These are phyloP conservation scores for Buddleja alternifolia DNA, from an alignment of 257 asterid genomes.

Conservation along the genomic window DNA sequence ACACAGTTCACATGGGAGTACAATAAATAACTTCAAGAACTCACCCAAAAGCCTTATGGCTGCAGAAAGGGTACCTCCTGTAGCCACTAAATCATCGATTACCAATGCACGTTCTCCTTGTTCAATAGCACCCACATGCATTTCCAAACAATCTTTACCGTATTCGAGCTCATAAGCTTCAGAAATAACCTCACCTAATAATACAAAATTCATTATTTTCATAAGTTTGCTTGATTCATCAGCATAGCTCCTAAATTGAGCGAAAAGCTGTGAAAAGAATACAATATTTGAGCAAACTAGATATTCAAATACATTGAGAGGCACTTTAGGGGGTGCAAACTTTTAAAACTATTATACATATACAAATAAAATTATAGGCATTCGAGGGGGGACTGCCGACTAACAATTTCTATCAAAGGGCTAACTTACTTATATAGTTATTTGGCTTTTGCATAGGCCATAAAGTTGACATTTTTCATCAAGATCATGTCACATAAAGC, in stretches of 20 bases:
- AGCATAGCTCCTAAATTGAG: neutral
- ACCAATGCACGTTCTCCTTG: slow-evolving; percentile 71
- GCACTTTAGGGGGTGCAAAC: too few relatives aligned
- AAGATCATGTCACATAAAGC: neutral
- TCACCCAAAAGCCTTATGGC: slow-evolving; percentile 81
- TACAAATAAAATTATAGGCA: too few relatives aligned
- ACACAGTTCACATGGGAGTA: neutral
- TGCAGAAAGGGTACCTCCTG: slow-evolving; percentile 90
- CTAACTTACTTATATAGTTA: neutral
- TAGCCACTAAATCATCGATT: slow-evolving; percentile 88
- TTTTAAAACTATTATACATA: too few relatives aligned
- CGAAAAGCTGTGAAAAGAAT: too few relatives aligned
- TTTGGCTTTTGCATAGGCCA: neutral
- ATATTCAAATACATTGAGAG: too few relatives aligned
- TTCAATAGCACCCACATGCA: slow-evolving; percentile 75
- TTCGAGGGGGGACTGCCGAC: too few relatives aligned
- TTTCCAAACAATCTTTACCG: slow-evolving; percentile 81
- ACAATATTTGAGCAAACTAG: too few relatives aligned
- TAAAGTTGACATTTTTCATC: neutral
- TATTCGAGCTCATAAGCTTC: slow-evolving; percentile 87
- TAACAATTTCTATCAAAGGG: neutral
- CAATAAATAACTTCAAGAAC: slow-evolving; percentile 9
- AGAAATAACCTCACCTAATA: slow-evolving; percentile 68
- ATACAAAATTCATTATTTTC: slow-evolving; percentile 2
- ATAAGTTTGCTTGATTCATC: neutral